A percentile compares a stretch with the other conserved stretches of the same genome.
These are phyloP conservation scores for Powellomyces hirtus DNA, from an alignment of 192 early-diverging fungal genomes.

Conservation along the genomic window DNA sequence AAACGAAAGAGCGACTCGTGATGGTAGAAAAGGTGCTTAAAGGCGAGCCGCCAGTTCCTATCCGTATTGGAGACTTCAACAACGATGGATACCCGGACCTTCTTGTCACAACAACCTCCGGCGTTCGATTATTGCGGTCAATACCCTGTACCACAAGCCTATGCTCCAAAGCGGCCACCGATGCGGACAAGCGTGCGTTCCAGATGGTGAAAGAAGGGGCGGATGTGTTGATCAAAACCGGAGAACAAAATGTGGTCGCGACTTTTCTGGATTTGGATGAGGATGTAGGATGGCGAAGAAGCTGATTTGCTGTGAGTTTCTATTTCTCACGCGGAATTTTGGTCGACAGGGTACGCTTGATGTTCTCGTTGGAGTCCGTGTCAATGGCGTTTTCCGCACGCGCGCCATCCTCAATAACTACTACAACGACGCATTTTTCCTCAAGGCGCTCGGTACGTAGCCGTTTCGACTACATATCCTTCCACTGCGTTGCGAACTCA, in stretches of 20 bases:
- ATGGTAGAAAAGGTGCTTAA: constrained; percentile 1
- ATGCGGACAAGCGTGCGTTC: constrained; percentile 61
- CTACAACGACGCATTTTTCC: constrained; percentile 92
- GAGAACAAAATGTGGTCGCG: constrained; percentile 54
- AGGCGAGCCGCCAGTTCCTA: constrained; percentile 11
- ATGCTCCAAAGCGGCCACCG: constrained; percentile 45
- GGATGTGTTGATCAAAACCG: constrained; percentile 48
- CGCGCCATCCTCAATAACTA: constrained; percentile 81
- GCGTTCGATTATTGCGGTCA: constrained; percentile 68
- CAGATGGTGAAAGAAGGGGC: constrained; percentile 64
- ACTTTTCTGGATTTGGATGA: constrained; percentile 89
- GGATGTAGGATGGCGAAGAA: constrained; percentile 58
- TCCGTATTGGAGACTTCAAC: constrained; percentile 69
- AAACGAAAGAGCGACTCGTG: background rate
- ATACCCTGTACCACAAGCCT: constrained; percentile 49
- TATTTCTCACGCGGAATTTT: background rate
- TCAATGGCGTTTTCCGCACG: constrained; percentile 39
- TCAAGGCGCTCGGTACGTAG: constrained; percentile 68
- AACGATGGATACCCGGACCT: constrained; percentile 90
- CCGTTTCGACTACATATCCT: background rate
- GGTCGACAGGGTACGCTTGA: constrained; percentile 75
- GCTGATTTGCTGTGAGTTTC: background rate
- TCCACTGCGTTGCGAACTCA: background rate
- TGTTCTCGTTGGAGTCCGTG: constrained; percentile 63
- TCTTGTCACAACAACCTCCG: constrained; percentile 62